Evolutionary conservation across 2,329 filamentous ascomycete genomes (phyloP), one percentile per base, ranked within the genome.

Genomic region (Cercospora berteroae): DNA sequence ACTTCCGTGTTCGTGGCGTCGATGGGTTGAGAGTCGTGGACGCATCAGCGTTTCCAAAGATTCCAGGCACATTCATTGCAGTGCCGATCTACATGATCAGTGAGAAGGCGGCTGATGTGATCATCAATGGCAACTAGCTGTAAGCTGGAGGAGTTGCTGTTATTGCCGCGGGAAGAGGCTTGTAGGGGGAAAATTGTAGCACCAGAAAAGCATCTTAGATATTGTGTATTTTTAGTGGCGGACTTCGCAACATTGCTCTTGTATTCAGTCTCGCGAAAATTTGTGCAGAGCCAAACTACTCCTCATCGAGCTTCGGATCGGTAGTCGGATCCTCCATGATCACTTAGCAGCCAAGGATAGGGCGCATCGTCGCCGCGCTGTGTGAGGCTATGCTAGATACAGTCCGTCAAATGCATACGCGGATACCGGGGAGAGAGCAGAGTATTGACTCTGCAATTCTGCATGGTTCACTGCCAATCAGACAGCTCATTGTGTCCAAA

Each of bases 71-170:
- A 63, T 87, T 85, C 71, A 81, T 83, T 27, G 80, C 82, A 4
- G 74, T 84, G 0, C 81, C 85, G 0, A 83, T 83, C 0, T 87
- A 86, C 70, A 86, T 89, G 76, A 79, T 86, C 5, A 82, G 81
- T 1, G 87, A 89, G 80, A 89, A 89, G 80, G 87, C 87, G 0
- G 84, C 85, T 2, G 86, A 88, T 75, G 83, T 82, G 5, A 88
- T 89, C 39, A 65, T 70, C 50, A 66, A 63, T 23, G 59, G 59
- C 1, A 27, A 29, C 12, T 62, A 52, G 42, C 12, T 33, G 33
- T 29, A 16, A 18, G 10, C 36, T 39, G 6, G 13, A 39, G 5
- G 36, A 7, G 36, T 39, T 4, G 6, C 36, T 39, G 36, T 39
- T 8, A 39, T 39, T 16, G 36, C 5, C n/a, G 36, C 36, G 36